Evolutionary conservation across 164 flowering plant genomes (phyloP), one percentile per base, ranked within the genome.

Genomic region (Magnolia officinalis): DNA sequence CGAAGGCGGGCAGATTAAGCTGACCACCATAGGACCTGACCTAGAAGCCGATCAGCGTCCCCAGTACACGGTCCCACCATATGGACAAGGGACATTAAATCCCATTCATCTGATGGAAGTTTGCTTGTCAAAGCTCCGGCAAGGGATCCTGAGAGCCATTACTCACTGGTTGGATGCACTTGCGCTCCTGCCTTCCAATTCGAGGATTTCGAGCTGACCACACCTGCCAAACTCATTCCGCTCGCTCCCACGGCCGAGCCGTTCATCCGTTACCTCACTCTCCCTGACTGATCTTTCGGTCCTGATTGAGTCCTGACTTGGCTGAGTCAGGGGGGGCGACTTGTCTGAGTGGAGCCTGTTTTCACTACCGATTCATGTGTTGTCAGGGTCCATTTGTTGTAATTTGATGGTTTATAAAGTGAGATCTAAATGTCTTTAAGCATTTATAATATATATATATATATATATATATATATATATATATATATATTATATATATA

Each of bases 101-200:
- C 78, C 8, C 72, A 86, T 63, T 86, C 90, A 1, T 55, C 86
- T 2, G 88, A 90, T 63, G 90, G 88, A 18, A n/a, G 76, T 68
- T 61, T 78, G 11, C 82, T 86, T 24, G 67, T 72, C 29, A 89
- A 82, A 81, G 74, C 79, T 68, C 77, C 81, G n/a, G 49, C 84
- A 29, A 87, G 92, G 75, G 91, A 91, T 67, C 23, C 80, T 2
- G 93, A 91, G 79, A 74, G 24, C 64, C 92, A 91, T 78, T 92
- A 81, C 83, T 88, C 95, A 72, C 92, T 94, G 51, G 97, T 94
- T 6, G 98, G 98, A 20, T 94, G 97, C 86, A 91, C 96, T 6
- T 91, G 96, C 52, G 96, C 98, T 23, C 98, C 97, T 51, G 97
- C 95, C 16, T 94, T 94, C 82, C 96, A 94, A 80, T 92, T 87